phyloP scores from a whole-genome alignment of 805 yeast species.

The Pichia deserticola region DNA sequence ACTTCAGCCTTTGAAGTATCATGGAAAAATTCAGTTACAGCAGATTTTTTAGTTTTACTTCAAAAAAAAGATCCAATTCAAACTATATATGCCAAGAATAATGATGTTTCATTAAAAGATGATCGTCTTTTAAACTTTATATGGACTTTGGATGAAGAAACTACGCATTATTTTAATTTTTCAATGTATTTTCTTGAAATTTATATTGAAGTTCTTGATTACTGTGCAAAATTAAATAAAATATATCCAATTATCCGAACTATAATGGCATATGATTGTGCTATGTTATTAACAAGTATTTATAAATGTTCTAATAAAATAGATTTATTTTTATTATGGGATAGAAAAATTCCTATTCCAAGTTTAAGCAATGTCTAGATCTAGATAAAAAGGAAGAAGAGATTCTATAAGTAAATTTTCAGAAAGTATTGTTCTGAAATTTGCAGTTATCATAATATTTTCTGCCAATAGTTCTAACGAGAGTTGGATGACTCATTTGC shows the following conservation, averaged over 20 bases:
- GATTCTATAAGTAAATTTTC: background rate
- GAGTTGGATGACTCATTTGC: background rate
- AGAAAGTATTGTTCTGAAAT: background rate
- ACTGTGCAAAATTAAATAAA: too few species aligned
- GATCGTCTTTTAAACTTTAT: background rate
- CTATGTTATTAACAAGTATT: background rate
- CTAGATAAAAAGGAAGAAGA: background rate
- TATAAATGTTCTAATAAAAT: background rate
- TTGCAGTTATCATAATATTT: background rate
- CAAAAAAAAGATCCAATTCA: background rate
- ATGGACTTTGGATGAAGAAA: background rate
- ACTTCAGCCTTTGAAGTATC: background rate
- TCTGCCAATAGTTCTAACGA: background rate
- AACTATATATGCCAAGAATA: too few species aligned
- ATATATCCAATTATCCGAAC: background rate
- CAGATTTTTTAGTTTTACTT: background rate
- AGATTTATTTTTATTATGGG: background rate
- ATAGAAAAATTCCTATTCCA: background rate
- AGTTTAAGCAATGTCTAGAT: background rate
- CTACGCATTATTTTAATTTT: background rate
- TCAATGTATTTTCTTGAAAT: background rate
- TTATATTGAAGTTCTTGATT: background rate
- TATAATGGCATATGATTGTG: background rate
- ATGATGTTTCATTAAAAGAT: background rate
- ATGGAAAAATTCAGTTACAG: background rate